phyloP scores from a whole-genome alignment of 2,329 filamentous ascomycete genomes.

The Epichloe amarillans region DNA sequence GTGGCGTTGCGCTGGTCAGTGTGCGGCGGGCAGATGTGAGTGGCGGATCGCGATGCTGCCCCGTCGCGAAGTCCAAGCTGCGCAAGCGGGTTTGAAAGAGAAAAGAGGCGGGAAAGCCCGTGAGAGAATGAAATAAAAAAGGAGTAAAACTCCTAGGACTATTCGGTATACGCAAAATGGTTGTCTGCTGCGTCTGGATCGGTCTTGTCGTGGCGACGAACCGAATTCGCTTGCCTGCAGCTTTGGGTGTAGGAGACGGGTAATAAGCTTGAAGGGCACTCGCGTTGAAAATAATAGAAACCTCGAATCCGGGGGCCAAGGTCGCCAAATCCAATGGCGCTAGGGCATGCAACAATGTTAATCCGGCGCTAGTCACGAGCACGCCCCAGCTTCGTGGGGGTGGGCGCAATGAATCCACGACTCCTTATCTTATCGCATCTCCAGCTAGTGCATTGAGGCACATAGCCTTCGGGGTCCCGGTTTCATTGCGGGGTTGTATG shows the following conservation, averaged over 20 bases:
- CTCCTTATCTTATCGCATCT: slow-evolving; percentile 10
- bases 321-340: slow-evolving; percentile 29
- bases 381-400: neutral
- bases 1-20: slow-evolving; percentile 9
- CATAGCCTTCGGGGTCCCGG: too few relatives aligned
- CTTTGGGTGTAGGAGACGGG: slow-evolving; percentile 4
- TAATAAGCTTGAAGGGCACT: slow-evolving; percentile 4
- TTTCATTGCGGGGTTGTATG: too few relatives aligned
- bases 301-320: slow-evolving; percentile 23
- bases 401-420: neutral
- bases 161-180: neutral
- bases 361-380: slow-evolving; percentile 15
- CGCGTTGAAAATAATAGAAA: slow-evolving; percentile 28
- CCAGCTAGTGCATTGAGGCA: too few relatives aligned
- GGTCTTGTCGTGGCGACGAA: neutral
- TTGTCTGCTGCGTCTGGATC: slow-evolving; percentile 2
- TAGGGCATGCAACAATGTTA: slow-evolving; percentile 24
- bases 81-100: slow-evolving; percentile 3
- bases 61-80: neutral
- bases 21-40: slow-evolving; percentile 3
- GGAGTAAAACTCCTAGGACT: neutral
- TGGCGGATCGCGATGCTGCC: slow-evolving; percentile 12
- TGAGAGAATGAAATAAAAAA: neutral
- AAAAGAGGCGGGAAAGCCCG: neutral
- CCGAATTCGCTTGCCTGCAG: slow-evolving; percentile 6